Base-by-base conservation (phyloP, 805 yeast genomes). In the Lipomyces mesembrius region DNA sequence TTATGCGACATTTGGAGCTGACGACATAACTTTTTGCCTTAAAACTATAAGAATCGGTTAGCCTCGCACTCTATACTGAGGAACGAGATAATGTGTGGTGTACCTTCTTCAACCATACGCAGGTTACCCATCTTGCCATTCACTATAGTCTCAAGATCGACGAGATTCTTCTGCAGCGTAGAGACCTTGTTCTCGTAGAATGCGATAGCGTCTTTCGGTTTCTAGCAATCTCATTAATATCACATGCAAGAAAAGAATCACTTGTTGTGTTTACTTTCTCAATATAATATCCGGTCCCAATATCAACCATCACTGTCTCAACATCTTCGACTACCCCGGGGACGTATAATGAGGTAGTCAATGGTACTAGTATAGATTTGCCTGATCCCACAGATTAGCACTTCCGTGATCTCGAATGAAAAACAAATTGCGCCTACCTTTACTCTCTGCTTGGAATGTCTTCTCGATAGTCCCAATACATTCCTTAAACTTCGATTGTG, bases 261-360 rank as follows among this genome's bases (percentile, higher is more conserved):
- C 17, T 49, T 12, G 55, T n/a, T n/a, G 2, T n/a, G 25, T 72
- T 22, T 46, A 72, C 75, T 72, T 95, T 95, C 75, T 92, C 97
- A 20, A 92, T 93, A 76, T 85, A 95, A 76, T 95, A 95, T 2
- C 98, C 98, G 0, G 99, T 95, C 46, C 99, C 99, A 32, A 95
- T 88, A 76, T 95, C 99, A 9, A 95, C 97, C 76, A 95, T 81
- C 74, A 89, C 95, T 66, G 84, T 87, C 67, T 88, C 84, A 61
- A 83, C 83, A 65, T 89, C 86, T 56, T 83, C 81, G 61, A 91
- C 83, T 62, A 81, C 84, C 1, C 98, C 99, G 3, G 97, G 97
- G 34, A 95, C 89, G 72, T 95, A 95, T 53, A 95, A 80, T 0
- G 97, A 91, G 22, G 92, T 83, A 0, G 98, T 91, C 68, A 96